Evolutionary conservation across 2,329 filamentous ascomycete species (phyloP).

Genomic region (Fusarium sp.): DNA sequence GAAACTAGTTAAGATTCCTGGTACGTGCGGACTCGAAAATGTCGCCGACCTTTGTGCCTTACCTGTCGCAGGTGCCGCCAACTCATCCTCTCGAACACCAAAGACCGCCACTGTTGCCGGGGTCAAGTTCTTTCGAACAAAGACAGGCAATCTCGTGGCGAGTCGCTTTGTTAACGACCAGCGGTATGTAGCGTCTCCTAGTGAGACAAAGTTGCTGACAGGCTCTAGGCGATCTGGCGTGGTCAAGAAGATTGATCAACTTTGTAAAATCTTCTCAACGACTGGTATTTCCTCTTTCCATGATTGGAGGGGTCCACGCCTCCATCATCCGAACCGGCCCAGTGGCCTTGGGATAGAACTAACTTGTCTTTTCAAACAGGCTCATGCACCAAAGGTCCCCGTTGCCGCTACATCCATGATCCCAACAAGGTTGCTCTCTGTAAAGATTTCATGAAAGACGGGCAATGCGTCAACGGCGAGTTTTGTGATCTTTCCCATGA

Average conservation of each 20-base stretch:
- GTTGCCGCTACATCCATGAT: constrained; percentile 86
- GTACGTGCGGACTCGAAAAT: constrained; percentile 58
- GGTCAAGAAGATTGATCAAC: constrained; percentile 76
- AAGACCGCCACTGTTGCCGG: constrained; percentile 79
- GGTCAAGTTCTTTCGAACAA: constrained; percentile 86
- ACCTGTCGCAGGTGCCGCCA: constrained; percentile 64
- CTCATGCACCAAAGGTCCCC: constrained; percentile 83
- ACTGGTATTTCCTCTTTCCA: constrained; percentile 71
- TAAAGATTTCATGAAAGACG: constrained; percentile 85
- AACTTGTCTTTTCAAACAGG: constrained; percentile 67
- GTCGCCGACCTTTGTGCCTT: constrained; percentile 37
- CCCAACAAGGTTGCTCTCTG: constrained; percentile 88
- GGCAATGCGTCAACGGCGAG: constrained; percentile 80
- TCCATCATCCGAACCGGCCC: constrained; percentile 37
- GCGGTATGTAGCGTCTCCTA: constrained; percentile 67
- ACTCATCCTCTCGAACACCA: constrained; percentile 75
- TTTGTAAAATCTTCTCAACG: constrained; percentile 78
- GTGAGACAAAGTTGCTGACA: constrained; percentile 54
- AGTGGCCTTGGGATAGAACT: constrained; percentile 61
- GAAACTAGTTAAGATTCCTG: constrained; percentile 80
- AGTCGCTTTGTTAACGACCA: constrained; percentile 80
- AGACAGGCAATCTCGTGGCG: constrained; percentile 87
- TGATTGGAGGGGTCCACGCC: constrained; percentile 40
- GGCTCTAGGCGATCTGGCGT: constrained; percentile 60
- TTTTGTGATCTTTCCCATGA: constrained; percentile 93